Conservation (phyloP, 306 rosid genomes). For the Acacia crassicarpa region DNA sequence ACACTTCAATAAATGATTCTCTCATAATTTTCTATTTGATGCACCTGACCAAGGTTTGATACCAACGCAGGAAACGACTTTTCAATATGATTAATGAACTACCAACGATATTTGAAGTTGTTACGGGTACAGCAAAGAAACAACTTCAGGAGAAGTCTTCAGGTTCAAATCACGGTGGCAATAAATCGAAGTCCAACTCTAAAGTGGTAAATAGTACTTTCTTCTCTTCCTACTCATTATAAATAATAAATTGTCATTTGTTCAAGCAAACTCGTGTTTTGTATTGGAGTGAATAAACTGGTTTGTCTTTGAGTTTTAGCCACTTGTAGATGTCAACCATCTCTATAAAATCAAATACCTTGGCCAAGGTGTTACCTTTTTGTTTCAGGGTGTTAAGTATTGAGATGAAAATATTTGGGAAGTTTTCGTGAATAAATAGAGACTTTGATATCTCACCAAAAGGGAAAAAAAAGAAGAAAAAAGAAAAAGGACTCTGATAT, state of each 20-base stretch:
- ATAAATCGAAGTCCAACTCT: constrained; percentile 72
- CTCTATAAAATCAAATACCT: background rate
- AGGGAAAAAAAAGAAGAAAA: background rate
- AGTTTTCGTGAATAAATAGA: background rate
- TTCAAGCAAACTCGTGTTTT: constrained; percentile 12
- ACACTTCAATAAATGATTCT: background rate
- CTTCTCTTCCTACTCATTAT: background rate
- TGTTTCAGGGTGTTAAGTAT: background rate
- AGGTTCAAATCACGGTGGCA: constrained; percentile 66
- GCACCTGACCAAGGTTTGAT: too few relatives aligned
- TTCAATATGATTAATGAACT: constrained; percentile 84
- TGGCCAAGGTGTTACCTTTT: background rate
- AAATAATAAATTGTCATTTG: constrained; percentile 8
- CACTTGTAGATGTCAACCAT: constrained; percentile 6
- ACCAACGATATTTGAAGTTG: constrained; percentile 83
- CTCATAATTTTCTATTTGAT: background rate
- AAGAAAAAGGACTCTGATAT: background rate
- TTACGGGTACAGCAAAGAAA: constrained; percentile 80
- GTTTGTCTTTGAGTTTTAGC: constrained; percentile 11
- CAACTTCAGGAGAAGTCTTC: constrained; percentile 84
- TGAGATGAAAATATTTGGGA: background rate
- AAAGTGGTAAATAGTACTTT: constrained; percentile 53
- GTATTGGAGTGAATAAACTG: constrained; percentile 6
- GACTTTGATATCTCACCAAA: background rate
- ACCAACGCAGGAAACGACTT: constrained; percentile 70